Evolutionary conservation across 1,139 yeast genomes (phyloP).

Genomic region (Suhomyces taliae): DNA sequence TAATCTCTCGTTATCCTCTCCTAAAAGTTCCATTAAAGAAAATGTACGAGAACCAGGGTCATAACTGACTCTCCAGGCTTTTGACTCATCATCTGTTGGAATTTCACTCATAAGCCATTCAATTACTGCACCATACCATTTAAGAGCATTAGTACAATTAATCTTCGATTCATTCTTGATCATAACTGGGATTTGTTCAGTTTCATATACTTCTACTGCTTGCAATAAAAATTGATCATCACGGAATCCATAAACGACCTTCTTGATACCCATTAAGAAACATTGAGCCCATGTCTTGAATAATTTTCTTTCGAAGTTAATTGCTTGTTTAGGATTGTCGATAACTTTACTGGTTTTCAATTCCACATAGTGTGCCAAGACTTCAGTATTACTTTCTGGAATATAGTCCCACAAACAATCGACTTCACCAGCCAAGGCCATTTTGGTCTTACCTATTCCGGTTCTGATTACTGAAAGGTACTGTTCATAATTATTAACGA

Average conservation of each 20-base stretch:
- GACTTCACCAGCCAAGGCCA: slow-evolving; percentile 85
- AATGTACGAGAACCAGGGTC: slow-evolving; percentile 36
- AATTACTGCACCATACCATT: slow-evolving; percentile 81
- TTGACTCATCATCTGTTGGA: slow-evolving; percentile 44
- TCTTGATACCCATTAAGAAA: slow-evolving; percentile 78
- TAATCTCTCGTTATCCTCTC: slow-evolving; percentile 27
- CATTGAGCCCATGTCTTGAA: slow-evolving; percentile 92
- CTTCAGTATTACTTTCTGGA: slow-evolving; percentile 49
- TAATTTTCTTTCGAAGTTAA: slow-evolving; percentile 68
- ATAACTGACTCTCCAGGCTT: slow-evolving; percentile 33
- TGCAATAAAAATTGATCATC: slow-evolving; percentile 65
- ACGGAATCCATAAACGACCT: slow-evolving; percentile 81
- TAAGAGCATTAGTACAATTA: slow-evolving; percentile 74
- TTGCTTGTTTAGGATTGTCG: slow-evolving; percentile 50
- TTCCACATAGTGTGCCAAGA: slow-evolving; percentile 77
- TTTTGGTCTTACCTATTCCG: slow-evolving; percentile 71
- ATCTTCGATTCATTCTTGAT: slow-evolving; percentile 45
- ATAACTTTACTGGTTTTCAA: slow-evolving; percentile 70
- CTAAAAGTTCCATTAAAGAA: slow-evolving; percentile 28
- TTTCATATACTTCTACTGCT: slow-evolving; percentile 70
- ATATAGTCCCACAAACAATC: slow-evolving; percentile 85
- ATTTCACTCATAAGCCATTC: slow-evolving; percentile 69
- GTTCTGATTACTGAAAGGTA: slow-evolving; percentile 77
- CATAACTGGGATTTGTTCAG: slow-evolving; percentile 73
- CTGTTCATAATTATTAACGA: slow-evolving; percentile 72